phyloP scores from a whole-genome alignment of 768 basidiomycete genomes.

The Boletales sp. region DNA sequence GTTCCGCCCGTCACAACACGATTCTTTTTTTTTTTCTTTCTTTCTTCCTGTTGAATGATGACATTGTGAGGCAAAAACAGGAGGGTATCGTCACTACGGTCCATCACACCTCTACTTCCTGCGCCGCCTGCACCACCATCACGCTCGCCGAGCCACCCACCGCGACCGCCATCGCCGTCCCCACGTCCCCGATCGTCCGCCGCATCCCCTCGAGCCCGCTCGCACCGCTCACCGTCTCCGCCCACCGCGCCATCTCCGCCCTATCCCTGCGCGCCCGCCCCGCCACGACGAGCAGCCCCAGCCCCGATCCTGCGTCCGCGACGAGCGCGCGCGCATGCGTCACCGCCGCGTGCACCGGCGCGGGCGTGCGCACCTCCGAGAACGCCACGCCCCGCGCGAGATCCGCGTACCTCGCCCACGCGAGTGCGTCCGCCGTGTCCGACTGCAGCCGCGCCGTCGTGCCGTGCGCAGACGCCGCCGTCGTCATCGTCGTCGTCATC shows the following conservation, averaged over 20 bases:
- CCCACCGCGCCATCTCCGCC: conserved; percentile 40
- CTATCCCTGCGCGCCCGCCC: conserved; percentile 77
- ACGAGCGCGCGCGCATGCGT: conserved; percentile 36
- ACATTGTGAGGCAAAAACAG: too few species aligned
- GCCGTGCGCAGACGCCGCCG: too few species aligned
- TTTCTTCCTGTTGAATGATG: too few species aligned
- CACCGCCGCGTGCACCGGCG: conserved; percentile 57
- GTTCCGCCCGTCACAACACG: too few species aligned
- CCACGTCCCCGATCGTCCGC: conserved; percentile 86
- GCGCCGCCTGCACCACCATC: conserved; percentile 66
- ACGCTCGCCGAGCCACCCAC: conserved; percentile 42
- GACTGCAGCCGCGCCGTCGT: conserved; percentile 54
- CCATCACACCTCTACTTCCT: neutral
- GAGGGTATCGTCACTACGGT: too few species aligned
- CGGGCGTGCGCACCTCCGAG: conserved; percentile 47
- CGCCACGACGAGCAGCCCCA: conserved; percentile 54
- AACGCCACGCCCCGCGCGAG: conserved; percentile 36
- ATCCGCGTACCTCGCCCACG: conserved; percentile 63
- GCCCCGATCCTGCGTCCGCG: neutral
- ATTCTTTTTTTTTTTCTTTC: too few species aligned
- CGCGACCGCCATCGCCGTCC: conserved; percentile 69
- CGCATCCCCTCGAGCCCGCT: conserved; percentile 39
- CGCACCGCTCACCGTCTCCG: conserved; percentile 21
- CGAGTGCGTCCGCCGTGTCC: conserved; percentile 78
- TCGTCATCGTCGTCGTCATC: too few species aligned